These are phyloP conservation scores for Candida adriatica DNA, from an alignment of 805 yeast species.

Conservation along the genomic window DNA sequence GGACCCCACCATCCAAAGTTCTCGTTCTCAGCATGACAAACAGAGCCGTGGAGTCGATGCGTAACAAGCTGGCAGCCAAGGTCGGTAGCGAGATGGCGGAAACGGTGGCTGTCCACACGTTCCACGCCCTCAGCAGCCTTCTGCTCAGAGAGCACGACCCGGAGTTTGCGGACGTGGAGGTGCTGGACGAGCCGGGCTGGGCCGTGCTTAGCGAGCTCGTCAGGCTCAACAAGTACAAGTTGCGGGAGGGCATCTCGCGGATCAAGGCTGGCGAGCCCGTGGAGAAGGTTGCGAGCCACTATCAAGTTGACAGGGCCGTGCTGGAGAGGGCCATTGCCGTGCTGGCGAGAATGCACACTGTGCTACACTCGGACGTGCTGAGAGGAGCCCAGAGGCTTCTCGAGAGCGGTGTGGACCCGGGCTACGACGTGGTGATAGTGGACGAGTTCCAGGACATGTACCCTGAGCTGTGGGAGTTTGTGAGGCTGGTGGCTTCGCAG, in stretches of 20 bases:
- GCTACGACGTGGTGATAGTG: constrained; percentile 41
- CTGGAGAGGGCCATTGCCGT: constrained; percentile 6
- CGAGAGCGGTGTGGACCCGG: constrained; percentile 16
- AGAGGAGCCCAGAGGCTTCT: constrained; percentile 28
- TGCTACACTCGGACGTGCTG: constrained; percentile 19
- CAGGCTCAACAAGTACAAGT: constrained; percentile 8
- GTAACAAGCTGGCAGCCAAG: constrained; percentile 23
- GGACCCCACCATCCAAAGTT: constrained; percentile 44
- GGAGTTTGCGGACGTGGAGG: constrained; percentile 22
- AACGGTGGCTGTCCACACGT: constrained; percentile 38
- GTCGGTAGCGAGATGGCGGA: constrained; percentile 34
- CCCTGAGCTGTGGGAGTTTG: constrained; percentile 39
- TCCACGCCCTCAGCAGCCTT: constrained; percentile 55
- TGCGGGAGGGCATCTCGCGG: constrained; percentile 5
- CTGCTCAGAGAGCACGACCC: constrained; percentile 34
- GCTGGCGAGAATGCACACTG: constrained; percentile 10
- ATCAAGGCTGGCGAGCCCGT: constrained; percentile 1
- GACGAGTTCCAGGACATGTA: constrained; percentile 76
- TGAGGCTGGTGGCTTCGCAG: constrained; percentile 29
- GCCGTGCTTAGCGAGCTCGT: constrained; percentile 23
- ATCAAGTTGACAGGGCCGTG: not conserved
- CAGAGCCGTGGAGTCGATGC: constrained; percentile 49
- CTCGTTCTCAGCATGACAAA: constrained; percentile 64
- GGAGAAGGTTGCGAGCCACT: not conserved
- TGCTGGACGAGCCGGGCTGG: constrained; percentile 55